Evolutionary conservation across 2,329 filamentous ascomycete species (phyloP), one percentile per base, ranked within the genome.

Genomic region (Zopfia rhizophila): DNA sequence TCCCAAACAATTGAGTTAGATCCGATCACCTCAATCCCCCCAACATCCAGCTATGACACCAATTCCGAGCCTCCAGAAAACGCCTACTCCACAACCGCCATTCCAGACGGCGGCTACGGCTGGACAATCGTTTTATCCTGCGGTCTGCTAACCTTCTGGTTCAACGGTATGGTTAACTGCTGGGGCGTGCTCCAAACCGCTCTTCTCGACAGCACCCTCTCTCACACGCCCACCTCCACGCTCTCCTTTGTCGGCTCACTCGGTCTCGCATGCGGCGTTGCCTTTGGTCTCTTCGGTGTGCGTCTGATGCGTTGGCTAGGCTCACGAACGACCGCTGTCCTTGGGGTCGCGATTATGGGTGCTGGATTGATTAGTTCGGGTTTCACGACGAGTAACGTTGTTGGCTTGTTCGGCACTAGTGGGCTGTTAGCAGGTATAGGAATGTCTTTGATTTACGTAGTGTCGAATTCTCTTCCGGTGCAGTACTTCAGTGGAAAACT

Each of bases 111-210:
- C 19, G 81, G 80, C 17, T 82, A 83, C 56, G 81, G 80, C 49
- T 84, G 81, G 81, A 70, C 77, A 11, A 72, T 85, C 6, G 78
- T 86, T 17, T 67, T 65, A 3, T 74, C 72, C 22, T 82, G 79
- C 53, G 75, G 77, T 2, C 58, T 81, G 1, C 57, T 84, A 8
- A 75, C 78, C 2, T 86, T 81, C 72, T 68, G 63, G 56, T 58
- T 79, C 38, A 76, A 81, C 36, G 83, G 82, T 38, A 81, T 76
- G 0, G 75, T 75, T 6, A 84, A 83, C 58, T 77, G 75, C 51
- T 87, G 83, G 82, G 84, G 83, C 17, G 76, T 87, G 0, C 69
- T 86, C 33, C 84, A 87, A 64, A 74, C 75, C 3, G 82, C 78
- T 0, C 73, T 87, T 1, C 77, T 84, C 3, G 66, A 78, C 23